phyloP scores from a whole-genome alignment of 768 basidiomycete genomes.

The Pleurotus giganteus region DNA sequence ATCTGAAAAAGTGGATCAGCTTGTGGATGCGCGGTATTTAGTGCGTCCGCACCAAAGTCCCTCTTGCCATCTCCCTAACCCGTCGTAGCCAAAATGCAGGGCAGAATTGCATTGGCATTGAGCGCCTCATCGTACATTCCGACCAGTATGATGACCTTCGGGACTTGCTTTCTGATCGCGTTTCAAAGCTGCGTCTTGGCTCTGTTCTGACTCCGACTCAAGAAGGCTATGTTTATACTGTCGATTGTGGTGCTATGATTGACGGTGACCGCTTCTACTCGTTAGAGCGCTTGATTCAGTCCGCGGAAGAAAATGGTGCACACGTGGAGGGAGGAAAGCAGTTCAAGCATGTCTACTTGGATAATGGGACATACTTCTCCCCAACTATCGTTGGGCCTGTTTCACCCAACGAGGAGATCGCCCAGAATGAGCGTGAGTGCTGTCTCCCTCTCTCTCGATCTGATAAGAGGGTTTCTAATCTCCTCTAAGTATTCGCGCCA shows the following conservation, averaged over 20 bases:
- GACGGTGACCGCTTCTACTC: constrained; percentile 65
- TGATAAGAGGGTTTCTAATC: constrained; percentile 7
- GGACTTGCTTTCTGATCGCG: constrained; percentile 59
- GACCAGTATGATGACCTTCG: constrained; percentile 77
- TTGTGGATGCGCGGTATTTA: constrained; percentile 90
- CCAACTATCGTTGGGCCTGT: constrained; percentile 89
- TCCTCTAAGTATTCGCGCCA: constrained; percentile 80
- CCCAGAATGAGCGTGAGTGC: constrained; percentile 72
- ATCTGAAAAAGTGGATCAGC: constrained; percentile 76
- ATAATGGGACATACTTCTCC: constrained; percentile 77
- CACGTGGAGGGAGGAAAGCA: constrained; percentile 61
- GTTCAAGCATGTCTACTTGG: constrained; percentile 63
- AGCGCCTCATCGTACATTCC: constrained; percentile 84
- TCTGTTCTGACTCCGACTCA: constrained; percentile 65
- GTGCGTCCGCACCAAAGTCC: constrained; percentile 44
- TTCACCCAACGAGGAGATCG: constrained; percentile 66
- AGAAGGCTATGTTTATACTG: constrained; percentile 67
- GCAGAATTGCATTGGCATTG: constrained; percentile 97
- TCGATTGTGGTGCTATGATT: constrained; percentile 91
- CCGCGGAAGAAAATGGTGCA: constrained; percentile 71
- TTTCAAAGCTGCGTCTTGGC: constrained; percentile 70
- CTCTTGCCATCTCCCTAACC: background rate
- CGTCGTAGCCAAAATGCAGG: constrained; percentile 78
- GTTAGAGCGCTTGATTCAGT: constrained; percentile 65
- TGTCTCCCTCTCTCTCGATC: background rate